Conservation (phyloP, 805 yeast species). For the Wickerhamiella sorbophila region DNA sequence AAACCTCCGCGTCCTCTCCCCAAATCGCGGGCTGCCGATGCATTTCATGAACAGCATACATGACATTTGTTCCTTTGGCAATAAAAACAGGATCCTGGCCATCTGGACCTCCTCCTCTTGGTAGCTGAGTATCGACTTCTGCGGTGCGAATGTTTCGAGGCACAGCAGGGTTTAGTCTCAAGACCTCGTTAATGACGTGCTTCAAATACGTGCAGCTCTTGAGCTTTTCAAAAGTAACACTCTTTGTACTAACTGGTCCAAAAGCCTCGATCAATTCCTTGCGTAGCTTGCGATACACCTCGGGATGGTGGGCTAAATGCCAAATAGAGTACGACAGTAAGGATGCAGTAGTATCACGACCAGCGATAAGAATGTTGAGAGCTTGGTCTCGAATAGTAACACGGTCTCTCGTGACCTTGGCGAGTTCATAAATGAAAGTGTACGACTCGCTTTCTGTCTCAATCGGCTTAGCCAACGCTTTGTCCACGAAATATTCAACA, state of each 20-base stretch:
- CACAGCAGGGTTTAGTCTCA: conserved; percentile 34
- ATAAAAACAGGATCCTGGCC: conserved; percentile 25
- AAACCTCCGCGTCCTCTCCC: conserved; percentile 30
- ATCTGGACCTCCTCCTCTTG: conserved; percentile 34
- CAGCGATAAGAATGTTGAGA: conserved; percentile 33
- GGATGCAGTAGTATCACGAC: conserved; percentile 36
- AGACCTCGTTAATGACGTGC: conserved; percentile 30
- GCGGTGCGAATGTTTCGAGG: conserved; percentile 33
- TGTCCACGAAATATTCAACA: conserved; percentile 30
- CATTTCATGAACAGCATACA: conserved; percentile 26
- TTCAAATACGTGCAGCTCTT: conserved; percentile 33
- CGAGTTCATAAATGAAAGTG: conserved; percentile 31
- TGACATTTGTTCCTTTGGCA: conserved; percentile 27
- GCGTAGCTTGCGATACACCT: conserved; percentile 25
- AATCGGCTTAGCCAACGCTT: conserved; percentile 23
- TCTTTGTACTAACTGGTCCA: conserved; percentile 18
- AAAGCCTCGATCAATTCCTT: conserved; percentile 14
- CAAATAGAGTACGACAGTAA: conserved; percentile 29
- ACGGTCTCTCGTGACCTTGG: conserved; percentile 31
- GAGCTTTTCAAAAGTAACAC: conserved; percentile 29
- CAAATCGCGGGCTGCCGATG: conserved; percentile 27
- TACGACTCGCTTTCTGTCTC: conserved; percentile 19
- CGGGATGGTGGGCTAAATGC: conserved; percentile 30
- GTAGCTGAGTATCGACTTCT: conserved; percentile 30
- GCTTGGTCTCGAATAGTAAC: conserved; percentile 31